Conservation (phyloP, 352 stramenopile genomes). For the Phytophthora hybrid region DNA sequence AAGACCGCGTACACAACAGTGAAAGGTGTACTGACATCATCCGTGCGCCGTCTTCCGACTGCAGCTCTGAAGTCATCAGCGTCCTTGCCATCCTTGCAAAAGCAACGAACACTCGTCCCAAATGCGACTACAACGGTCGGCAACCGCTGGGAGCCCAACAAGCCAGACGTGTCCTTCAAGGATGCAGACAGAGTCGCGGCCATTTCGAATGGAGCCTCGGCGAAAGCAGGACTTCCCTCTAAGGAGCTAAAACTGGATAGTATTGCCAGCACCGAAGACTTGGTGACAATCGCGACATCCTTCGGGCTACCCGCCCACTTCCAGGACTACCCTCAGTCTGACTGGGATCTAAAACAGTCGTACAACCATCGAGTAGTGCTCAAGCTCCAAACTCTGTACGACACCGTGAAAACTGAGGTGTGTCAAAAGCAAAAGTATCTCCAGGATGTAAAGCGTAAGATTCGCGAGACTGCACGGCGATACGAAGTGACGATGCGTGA, state of each 20-base stretch:
- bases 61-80: conserved; percentile 38
- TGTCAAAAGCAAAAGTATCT: conserved; percentile 72
- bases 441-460: conserved; percentile 66
- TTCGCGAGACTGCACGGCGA: conserved; percentile 62
- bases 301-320: conserved; percentile 77
- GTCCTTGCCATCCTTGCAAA: conserved; percentile 43
- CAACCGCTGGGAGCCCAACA: conserved; percentile 8
- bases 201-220: neutral
- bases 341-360: conserved; percentile 80
- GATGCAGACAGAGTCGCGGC: conserved; percentile 9
- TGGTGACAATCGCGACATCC: conserved; percentile 45
- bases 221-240: conserved; percentile 17
- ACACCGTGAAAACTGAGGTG: conserved; percentile 68
- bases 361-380: conserved; percentile 84
- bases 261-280: conserved; percentile 28
- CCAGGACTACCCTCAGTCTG: conserved; percentile 81
- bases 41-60: conserved; percentile 55
- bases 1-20: conserved; percentile 72
- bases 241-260: conserved; percentile 41
- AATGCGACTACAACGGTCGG: conserved; percentile 1
- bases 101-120: conserved; percentile 10
- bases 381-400: conserved; percentile 79
- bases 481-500: conserved; percentile 80
- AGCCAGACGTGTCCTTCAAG: neutral
- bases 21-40: conserved; percentile 66